phyloP scores from a whole-genome alignment of 345 rosid species.

The Gossypium raimondii region DNA sequence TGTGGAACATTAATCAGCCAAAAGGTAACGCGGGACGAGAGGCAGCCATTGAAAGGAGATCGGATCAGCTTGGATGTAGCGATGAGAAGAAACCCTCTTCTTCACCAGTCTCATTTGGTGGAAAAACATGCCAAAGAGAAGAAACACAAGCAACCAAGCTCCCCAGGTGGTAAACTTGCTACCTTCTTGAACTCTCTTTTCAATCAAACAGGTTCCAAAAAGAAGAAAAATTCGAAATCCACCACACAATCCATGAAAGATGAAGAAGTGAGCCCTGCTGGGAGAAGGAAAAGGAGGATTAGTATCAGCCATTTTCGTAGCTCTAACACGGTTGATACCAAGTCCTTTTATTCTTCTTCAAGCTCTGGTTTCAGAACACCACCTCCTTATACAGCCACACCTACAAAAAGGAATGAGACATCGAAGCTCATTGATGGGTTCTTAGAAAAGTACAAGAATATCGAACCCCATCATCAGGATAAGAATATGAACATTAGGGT shows the following conservation, averaged over 20 bases:
- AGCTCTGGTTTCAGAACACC: slow-evolving; percentile 75
- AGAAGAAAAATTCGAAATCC: slow-evolving; percentile 65
- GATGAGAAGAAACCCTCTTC: slow-evolving; percentile 24
- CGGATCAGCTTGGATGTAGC: slow-evolving; percentile 69
- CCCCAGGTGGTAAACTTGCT: slow-evolving; percentile 79
- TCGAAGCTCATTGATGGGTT: slow-evolving; percentile 26
- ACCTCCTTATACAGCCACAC: slow-evolving; percentile 54
- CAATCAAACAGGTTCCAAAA: slow-evolving; percentile 63
- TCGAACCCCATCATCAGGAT: no score
- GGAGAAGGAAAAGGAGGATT: slow-evolving; percentile 74
- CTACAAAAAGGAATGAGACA: slow-evolving; percentile 46
- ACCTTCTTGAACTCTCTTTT: slow-evolving; percentile 87
- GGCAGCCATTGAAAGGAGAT: slow-evolving; percentile 42
- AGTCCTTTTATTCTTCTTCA: slow-evolving; percentile 53
- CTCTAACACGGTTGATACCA: slow-evolving; percentile 46
- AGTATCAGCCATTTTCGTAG: slow-evolving; percentile 81
- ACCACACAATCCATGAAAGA: slow-evolving; percentile 45
- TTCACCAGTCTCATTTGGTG: slow-evolving; percentile 32
- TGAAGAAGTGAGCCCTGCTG: slow-evolving; percentile 61
- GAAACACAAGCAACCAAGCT: slow-evolving; percentile 75
- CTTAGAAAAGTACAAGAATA: background rate
- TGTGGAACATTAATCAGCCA: slow-evolving; percentile 23
- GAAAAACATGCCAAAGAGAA: slow-evolving; percentile 50
- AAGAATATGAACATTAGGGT: slow-evolving; percentile 20
- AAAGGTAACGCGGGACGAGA: slow-evolving; percentile 41